Base-by-base conservation (phyloP, 331 rosid species). In the Erythrophleum ivorense region DNA sequence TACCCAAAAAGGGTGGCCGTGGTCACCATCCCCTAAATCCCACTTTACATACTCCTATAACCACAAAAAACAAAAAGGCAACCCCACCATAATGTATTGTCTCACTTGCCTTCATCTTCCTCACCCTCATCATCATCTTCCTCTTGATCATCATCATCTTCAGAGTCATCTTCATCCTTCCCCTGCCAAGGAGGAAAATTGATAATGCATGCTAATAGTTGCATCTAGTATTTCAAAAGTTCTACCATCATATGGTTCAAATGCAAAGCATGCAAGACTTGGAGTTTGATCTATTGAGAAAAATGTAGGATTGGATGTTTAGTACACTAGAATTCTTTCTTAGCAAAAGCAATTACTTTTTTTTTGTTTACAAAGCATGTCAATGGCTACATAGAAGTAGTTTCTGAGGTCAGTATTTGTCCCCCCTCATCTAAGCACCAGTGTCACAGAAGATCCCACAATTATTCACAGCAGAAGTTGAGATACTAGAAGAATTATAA, bases 161-260 rank as follows among this genome's bases (percentile, higher is more conserved):
- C 94, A 5, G 91, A 89, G 43, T 88, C 97, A 5, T 88, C 91
- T 9, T 84, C 95, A 36, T 91, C 91, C 84, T 90, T 90, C 64
- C 80, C 95, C 97, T 95, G 91, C 74, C 5, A 77, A 36, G 2
- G 58, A 36, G 64, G 2, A 67, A 79, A 45, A 53, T 58, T 49
- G 2, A 75, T 45, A 45, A 38, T 15, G 29, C 16, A 59, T 46
- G 5, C 11, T 11, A 53, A 41, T 71, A 80, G 43, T 18, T 49
- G 46, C 29, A 60, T 40, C 14, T 16, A 46, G 3, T 82, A 43
- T 63, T 64, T 24, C 16, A 11, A 38, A 58, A 80, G 38, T 52
- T 36, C 46, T 65, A 24, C 60, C 41, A 43, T 62, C 66, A 74
- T 73, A 18, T 40, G 57, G 3, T 60, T 72, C 41, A 67, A 73